Base-by-base conservation (phyloP, 371 early-diverging fungal species). In the Batkoa obscura region DNA sequence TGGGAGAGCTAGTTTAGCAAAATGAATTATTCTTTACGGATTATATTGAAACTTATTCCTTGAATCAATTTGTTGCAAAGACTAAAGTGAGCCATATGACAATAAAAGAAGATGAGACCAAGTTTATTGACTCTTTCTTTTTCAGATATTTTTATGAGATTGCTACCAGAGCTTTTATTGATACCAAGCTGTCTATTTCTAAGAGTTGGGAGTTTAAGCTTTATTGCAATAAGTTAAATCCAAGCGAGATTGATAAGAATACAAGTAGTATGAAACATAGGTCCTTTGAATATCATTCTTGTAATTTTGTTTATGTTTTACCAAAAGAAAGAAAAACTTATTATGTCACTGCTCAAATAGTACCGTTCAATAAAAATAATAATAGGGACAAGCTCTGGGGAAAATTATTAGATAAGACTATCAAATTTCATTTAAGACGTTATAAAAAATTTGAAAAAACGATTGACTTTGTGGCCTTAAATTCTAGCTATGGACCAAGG, bases 21-120 rank as follows among this genome's bases (percentile, higher is more conserved):
- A 60, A 68, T 46, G 79, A 76, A 59, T 53, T 74, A 36, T 71
- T 72, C 50, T 49, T 75, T 15, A 48, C 70, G 2, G 75, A 76
- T 38, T 54, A 61, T 15, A 76, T 75, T 54, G 57, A 56, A n/a
- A 65, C 68, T n/a, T 67, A 63, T 43, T 36, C 43, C 33, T 48
- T 75, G 17, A 50, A 55, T 2, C 52, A 52, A 31, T 55, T 77
- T 4, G 59, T 68, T 50, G 71, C 70, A 10, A 71, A 71, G 53
- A 61, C 66, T 6, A 55, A 61, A 34, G 62, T 77, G 9, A 51
- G 57, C 12, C 61, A 64, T 45, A 50, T 71, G 46, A 43, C 61
- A 34, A 43, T 64, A 2, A 53, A 58, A 31, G 62, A 66, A 13
- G 51, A 59, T 9, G 71, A 72, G 35, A 58, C 66, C 2, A 54